phyloP scores from a whole-genome alignment of 2,329 filamentous ascomycete species.

The Dothideomycetes sp. region DNA sequence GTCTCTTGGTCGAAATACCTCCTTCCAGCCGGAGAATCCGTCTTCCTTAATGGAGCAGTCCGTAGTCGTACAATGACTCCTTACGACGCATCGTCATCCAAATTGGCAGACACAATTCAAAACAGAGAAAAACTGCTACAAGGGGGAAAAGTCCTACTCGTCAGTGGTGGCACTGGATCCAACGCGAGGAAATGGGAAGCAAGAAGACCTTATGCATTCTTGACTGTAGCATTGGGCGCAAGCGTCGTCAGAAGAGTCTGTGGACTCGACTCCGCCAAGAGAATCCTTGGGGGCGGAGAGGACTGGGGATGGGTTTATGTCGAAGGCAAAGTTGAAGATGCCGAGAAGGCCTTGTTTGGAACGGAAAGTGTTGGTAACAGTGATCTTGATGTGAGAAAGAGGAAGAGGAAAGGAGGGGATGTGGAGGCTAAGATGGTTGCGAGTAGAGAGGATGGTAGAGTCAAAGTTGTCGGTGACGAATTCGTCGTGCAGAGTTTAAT shows the following conservation, averaged over 20 bases:
- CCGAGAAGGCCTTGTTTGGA: conserved; percentile 42
- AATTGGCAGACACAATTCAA: conserved; percentile 48
- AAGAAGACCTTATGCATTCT: conserved; percentile 66
- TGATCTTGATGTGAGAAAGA: not conserved
- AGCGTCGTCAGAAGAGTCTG: conserved; percentile 54
- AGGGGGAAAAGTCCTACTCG: conserved; percentile 7
- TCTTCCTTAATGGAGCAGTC: conserved; percentile 65
- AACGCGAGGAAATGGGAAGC: conserved; percentile 40
- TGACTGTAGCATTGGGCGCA: conserved; percentile 70
- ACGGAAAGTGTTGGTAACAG: conserved; percentile 11
- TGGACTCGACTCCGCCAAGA: conserved; percentile 56
- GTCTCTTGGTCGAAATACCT: conserved; percentile 74
- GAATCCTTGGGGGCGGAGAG: conserved; percentile 46
- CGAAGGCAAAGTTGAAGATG: conserved; percentile 52
- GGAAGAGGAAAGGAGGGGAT: conserved; percentile 18
- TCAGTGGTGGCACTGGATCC: conserved; percentile 47
- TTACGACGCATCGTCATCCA: conserved; percentile 50
- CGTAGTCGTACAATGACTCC: conserved; percentile 60
- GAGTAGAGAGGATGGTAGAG: conserved; percentile 34
- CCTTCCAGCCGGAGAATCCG: conserved; percentile 73
- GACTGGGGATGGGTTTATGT: conserved; percentile 64
- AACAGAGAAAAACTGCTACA: conserved; percentile 27
- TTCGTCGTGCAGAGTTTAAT: conserved; percentile 90
- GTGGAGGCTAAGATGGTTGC: conserved; percentile 26
- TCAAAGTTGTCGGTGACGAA: conserved; percentile 71